A percentile compares a stretch with the other conserved stretches of the same genome.
These are phyloP conservation scores for Phaffia tasmanica DNA, from an alignment of 768 basidiomycete genomes.

Conservation along the genomic window DNA sequence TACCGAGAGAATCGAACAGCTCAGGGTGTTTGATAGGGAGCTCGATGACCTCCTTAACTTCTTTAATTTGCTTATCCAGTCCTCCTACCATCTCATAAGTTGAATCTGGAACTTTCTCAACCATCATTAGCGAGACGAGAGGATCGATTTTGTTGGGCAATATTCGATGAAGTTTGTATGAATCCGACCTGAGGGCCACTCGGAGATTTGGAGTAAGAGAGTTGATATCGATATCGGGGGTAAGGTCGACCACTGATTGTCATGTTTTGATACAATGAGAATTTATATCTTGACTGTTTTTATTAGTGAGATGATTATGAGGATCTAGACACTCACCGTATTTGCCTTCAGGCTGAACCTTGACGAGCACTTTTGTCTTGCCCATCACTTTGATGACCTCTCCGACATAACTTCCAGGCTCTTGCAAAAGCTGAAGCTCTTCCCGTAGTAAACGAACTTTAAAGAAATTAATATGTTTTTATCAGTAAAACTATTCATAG, in stretches of 20 bases:
- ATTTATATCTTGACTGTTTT: not conserved
- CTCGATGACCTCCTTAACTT: conserved; percentile 98
- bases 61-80: conserved; percentile 94
- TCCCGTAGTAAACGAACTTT: conserved; percentile 79
- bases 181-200: conserved; percentile 90
- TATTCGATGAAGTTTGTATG: conserved; percentile 91
- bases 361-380: conserved; percentile 95
- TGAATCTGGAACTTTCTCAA: conserved; percentile 97
- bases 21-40: conserved; percentile 95
- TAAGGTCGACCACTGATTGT: conserved; percentile 76
- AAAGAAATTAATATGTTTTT: not conserved
- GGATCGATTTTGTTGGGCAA: conserved; percentile 97
- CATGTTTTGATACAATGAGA: not conserved
- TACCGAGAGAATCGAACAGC: conserved; percentile 88
- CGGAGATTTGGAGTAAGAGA: conserved; percentile 74
- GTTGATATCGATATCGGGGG: conserved; percentile 69
- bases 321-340: conserved; percentile 60
- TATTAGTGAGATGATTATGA: not conserved
- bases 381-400: conserved; percentile 98
- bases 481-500: not conserved
- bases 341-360: conserved; percentile 98
- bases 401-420: conserved; percentile 94
- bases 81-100: conserved; percentile 99
- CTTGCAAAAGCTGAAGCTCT: conserved; percentile 82
- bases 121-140: conserved; percentile 98